A percentile compares a stretch with the other conserved stretches of the same genome.
phyloP scores from a whole-genome alignment of 2,329 filamentous ascomycete genomes.

The Calonectria leucothoes region DNA sequence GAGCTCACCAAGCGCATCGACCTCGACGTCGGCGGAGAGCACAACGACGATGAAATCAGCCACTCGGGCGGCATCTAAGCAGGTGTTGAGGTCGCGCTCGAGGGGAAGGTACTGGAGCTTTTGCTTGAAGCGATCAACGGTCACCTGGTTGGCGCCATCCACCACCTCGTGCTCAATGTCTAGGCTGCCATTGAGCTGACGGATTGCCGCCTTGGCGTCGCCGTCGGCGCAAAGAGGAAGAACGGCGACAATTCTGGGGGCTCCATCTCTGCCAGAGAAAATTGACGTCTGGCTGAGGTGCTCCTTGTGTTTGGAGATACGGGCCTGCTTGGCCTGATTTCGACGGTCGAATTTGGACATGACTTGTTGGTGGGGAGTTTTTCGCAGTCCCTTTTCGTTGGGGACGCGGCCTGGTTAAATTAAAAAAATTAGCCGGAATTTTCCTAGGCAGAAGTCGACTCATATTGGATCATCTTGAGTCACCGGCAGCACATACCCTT shows the following conservation, averaged over 20 bases:
- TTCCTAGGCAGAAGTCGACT: background rate
- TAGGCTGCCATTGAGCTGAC: conserved; percentile 79
- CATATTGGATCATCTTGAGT: background rate
- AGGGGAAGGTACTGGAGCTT: conserved; percentile 87
- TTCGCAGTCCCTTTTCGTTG: conserved; percentile 78
- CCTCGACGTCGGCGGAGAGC: conserved; percentile 84
- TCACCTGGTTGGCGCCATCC: conserved; percentile 71
- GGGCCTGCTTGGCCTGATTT: conserved; percentile 94
- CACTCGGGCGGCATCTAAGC: conserved; percentile 85
- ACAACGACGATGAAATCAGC: conserved; percentile 94
- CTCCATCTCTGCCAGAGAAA: conserved; percentile 88
- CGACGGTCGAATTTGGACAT: conserved; percentile 97
- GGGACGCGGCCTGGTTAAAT: conserved; percentile 76
- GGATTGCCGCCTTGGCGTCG: conserved; percentile 75
- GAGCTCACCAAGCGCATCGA: conserved; percentile 85
- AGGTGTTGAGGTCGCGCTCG: conserved; percentile 78
- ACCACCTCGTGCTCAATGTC: conserved; percentile 78
- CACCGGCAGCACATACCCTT: conserved; percentile 71
- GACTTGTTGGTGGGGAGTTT: conserved; percentile 93
- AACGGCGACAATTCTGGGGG: conserved; percentile 88
- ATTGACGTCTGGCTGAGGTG: conserved; percentile 82
- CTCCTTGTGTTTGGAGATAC: conserved; percentile 84
- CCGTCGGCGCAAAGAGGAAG: conserved; percentile 84
- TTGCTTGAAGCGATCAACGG: conserved; percentile 93
- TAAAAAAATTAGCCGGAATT: conserved; percentile 2